These are phyloP conservation scores for Aspergillus ustus DNA, from an alignment of 2,329 filamentous ascomycete genomes.

Conservation along the genomic window DNA sequence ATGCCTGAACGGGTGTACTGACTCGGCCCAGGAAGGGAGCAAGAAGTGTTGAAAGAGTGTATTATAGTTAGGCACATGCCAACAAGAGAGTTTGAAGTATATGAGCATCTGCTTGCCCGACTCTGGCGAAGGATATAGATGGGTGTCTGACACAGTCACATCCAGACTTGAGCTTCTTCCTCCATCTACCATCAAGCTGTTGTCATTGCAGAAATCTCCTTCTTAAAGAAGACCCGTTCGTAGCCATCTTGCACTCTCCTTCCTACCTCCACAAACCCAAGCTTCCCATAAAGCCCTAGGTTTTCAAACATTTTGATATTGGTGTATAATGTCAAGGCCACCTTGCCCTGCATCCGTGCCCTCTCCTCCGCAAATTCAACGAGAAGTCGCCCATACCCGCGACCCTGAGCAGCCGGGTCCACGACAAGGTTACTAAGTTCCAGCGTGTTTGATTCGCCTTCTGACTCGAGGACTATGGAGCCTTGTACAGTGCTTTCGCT, in stretches of 20 bases:
- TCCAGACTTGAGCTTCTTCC: too few relatives aligned
- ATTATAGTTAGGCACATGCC: not conserved
- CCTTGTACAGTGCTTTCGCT: conserved; percentile 12
- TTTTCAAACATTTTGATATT: conserved; percentile 33
- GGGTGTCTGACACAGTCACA: too few relatives aligned
- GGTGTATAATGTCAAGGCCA: conserved; percentile 24
- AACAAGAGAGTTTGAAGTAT: not conserved
- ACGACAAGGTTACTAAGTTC: conserved; percentile 28
- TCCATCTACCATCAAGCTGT: not conserved
- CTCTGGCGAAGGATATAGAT: too few relatives aligned
- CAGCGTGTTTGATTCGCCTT: conserved; percentile 7
- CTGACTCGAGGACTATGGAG: conserved; percentile 17
- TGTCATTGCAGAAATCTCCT: not conserved
- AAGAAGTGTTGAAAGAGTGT: conserved; percentile 24
- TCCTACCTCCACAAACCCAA: conserved; percentile 27
- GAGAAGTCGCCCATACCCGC: conserved; percentile 27
- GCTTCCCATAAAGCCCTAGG: conserved; percentile 22
- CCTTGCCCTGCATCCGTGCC: conserved; percentile 8
- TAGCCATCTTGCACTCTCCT: conserved; percentile 26
- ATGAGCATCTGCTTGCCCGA: too few relatives aligned
- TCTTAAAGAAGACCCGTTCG: conserved; percentile 27
- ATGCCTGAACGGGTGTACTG: conserved; percentile 34
- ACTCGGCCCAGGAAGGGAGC: conserved; percentile 34
- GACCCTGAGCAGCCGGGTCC: conserved; percentile 22
- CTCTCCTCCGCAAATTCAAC: conserved; percentile 20